These are phyloP conservation scores for Ceratobasidium sp. DNA, from an alignment of 1,284 basidiomycete species.

Conservation along the genomic window DNA sequence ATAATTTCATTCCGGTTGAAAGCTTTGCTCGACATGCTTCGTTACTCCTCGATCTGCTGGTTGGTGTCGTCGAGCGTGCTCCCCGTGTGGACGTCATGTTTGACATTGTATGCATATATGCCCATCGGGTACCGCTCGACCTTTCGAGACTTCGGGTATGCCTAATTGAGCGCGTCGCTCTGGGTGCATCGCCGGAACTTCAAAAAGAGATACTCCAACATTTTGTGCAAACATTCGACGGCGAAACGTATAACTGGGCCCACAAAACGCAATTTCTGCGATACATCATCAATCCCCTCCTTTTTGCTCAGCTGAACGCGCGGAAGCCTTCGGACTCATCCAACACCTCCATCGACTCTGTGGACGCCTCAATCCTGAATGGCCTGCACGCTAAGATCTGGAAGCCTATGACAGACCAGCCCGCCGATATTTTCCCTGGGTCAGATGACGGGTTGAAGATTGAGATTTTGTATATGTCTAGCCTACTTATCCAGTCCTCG, in stretches of 20 bases:
- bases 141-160: slow-evolving; percentile 86
- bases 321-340: slow-evolving; percentile 15
- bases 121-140: slow-evolving; percentile 86
- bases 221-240: slow-evolving; percentile 88
- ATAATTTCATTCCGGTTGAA: slow-evolving; percentile 56
- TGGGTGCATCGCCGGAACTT: slow-evolving; percentile 68
- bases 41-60: slow-evolving; percentile 32
- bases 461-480: slow-evolving; percentile 92
- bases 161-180: slow-evolving; percentile 87
- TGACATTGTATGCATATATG: slow-evolving; percentile 87
- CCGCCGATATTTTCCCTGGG: slow-evolving; percentile 67
- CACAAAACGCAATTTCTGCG: slow-evolving; percentile 92
- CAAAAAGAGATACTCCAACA: slow-evolving; percentile 86
- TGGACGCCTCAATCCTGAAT: slow-evolving; percentile 78
- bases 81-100: slow-evolving; percentile 81
- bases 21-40: slow-evolving; percentile 59
- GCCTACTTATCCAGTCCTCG: slow-evolving; percentile 89
- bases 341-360: slow-evolving; percentile 66
- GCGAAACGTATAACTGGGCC: slow-evolving; percentile 73
- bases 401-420: slow-evolving; percentile 73
- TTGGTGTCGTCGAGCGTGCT: slow-evolving; percentile 49
- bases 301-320: slow-evolving; percentile 69
- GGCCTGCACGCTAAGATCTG: slow-evolving; percentile 83
- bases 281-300: slow-evolving; percentile 89
- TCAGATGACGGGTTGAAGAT: slow-evolving; percentile 88